Evolutionary conservation across 2,329 filamentous ascomycete species (phyloP), one percentile per base, ranked within the genome.

Genomic region (Nigrospora oryzae): DNA sequence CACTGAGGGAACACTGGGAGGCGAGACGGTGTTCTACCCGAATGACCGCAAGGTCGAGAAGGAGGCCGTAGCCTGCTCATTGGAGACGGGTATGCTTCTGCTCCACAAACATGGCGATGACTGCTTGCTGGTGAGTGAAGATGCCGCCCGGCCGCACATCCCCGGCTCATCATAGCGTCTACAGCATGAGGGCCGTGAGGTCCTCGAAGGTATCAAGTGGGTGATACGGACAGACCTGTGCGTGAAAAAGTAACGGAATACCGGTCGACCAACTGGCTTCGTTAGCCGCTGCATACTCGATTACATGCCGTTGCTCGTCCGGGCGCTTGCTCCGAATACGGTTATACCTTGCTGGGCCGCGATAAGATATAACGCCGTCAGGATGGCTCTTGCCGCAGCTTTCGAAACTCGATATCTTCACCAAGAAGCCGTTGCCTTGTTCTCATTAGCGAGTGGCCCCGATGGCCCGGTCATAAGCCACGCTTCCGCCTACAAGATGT

Each of bases 21-120:
- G 91, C 31, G 88, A 95, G 64, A 96, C 91, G 0, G 87, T 93
- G 31, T 96, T 96, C 63, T 94, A 94, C 60, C 86, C 87, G 0
- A 81, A 86, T 50, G 76, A 81, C 54, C 67, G 74, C 37, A 68
- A 69, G 48, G 63, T 72, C 3, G 59, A 71, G 15, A 73, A 74
- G 15, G 78, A 86, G 53, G 86, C 84, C 15, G 77, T 95, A 42
- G 74, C 81, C 1, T 81, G 94, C 7, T 75, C 75, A 1, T 78
- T 86, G 11, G 87, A 95, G 61, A 84, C 84, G n/a, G 91, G 91
- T 2, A 85, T 91, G 75, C 77, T 89, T 32, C 70, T 96, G 28
- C 69, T 96, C 48, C 91, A 96, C 64, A 86, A 86, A 51, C 91
- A 96, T 65, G 90, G 91, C 0, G 79, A 88, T 52, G 85, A 91